Conservation (phyloP, 306 rosid species). For the Sesbania bispinosa region DNA sequence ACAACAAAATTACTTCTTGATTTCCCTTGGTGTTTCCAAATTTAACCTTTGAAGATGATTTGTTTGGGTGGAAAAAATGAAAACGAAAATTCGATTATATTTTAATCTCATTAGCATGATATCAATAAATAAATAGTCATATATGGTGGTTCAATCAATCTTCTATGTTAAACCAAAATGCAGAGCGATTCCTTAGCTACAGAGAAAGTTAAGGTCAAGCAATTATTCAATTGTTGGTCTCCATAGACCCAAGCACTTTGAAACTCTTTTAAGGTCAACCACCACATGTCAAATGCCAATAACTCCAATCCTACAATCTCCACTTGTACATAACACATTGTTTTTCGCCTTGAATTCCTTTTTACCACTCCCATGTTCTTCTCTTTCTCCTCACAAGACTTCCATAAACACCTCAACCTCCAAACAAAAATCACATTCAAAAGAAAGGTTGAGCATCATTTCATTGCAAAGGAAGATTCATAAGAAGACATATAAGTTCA, state of each 20-base stretch:
- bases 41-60: too few species aligned
- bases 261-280: neutral
- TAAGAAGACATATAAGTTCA: neutral
- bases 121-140: too few species aligned
- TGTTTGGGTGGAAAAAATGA: too few species aligned
- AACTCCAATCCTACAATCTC: neutral
- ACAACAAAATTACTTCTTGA: too few species aligned
- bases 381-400: neutral
- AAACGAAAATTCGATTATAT: too few species aligned
- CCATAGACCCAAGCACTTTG: neutral
- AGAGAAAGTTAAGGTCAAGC: too few species aligned
- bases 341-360: constrained; percentile 27
- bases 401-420: neutral
- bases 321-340: constrained; percentile 10
- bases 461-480: neutral
- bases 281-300: constrained; percentile 6
- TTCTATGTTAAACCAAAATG: too few species aligned
- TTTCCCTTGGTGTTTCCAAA: too few species aligned
- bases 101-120: too few species aligned
- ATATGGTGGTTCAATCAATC: too few species aligned
- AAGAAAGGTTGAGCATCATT: neutral
- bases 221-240: too few species aligned
- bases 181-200: too few species aligned
- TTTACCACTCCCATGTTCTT: neutral
- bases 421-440: neutral